These are phyloP conservation scores for Apophysomyces variabilis DNA, from an alignment of 371 early-diverging fungal genomes.

Conservation along the genomic window DNA sequence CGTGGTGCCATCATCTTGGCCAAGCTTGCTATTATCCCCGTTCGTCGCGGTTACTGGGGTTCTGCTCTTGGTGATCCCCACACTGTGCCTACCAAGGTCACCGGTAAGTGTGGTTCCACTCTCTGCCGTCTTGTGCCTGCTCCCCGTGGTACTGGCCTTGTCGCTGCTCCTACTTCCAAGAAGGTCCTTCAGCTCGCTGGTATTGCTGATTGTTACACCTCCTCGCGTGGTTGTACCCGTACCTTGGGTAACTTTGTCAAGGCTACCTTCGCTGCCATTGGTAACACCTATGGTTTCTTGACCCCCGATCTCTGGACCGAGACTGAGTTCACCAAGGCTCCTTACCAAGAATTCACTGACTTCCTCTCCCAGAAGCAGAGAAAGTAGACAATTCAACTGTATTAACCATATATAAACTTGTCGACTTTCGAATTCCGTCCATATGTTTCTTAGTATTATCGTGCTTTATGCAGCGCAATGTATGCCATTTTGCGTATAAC, in stretches of 20 bases:
- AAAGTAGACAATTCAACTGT: constrained; percentile 23
- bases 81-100: constrained; percentile 35
- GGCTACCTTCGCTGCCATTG: constrained; percentile 97
- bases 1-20: constrained; percentile 97
- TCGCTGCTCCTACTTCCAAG: constrained; percentile 96
- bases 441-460: background rate
- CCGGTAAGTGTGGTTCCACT: constrained; percentile 73
- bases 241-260: constrained; percentile 97
- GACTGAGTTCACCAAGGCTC: constrained; percentile 81
- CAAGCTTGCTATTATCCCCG: constrained; percentile 96
- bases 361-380: constrained; percentile 67
- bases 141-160: constrained; percentile 98
- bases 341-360: constrained; percentile 92
- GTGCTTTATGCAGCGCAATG: too few relatives aligned
- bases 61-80: constrained; percentile 83
- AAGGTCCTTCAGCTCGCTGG: constrained; percentile 97
- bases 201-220: constrained; percentile 97
- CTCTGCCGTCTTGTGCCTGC: constrained; percentile 95
- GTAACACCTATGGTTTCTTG: constrained; percentile 95
- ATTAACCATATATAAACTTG: background rate
- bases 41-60: constrained; percentile 99
- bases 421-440: background rate
- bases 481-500: too few relatives aligned
- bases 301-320: constrained; percentile 94
- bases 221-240: constrained; percentile 86